Evolutionary conservation across 164 flowering plant genomes (phyloP).

Genomic region (Magnolia changhungtana): DNA sequence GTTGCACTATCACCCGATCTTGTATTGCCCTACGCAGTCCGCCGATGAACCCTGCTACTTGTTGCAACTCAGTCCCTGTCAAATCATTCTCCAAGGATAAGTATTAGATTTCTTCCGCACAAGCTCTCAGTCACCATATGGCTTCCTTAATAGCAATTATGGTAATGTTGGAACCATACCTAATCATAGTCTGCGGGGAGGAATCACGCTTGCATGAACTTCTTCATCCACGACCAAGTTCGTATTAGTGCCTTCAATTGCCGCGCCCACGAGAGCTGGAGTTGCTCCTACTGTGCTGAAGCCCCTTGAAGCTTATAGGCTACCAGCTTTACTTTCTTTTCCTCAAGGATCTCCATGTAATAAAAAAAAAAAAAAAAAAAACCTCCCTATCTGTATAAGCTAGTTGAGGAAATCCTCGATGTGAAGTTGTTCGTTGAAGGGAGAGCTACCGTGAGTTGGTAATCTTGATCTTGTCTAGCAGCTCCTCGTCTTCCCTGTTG

Average conservation of each 20-base stretch:
- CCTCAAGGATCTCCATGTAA: background rate
- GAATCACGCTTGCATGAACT: background rate
- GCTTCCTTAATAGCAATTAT: background rate
- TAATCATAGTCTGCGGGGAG: background rate
- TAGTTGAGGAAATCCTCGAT: background rate
- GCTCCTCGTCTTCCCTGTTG: background rate
- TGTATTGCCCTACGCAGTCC: background rate
- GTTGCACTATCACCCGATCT: background rate
- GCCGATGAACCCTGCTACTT: background rate
- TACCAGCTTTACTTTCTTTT: background rate
- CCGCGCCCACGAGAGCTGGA: background rate
- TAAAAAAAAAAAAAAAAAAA: background rate
- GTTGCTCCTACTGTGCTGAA: background rate
- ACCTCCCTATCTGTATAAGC: background rate
- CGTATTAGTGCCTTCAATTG: too few species aligned
- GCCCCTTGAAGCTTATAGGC: background rate
- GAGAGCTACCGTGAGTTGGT: background rate
- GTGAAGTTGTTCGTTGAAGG: background rate
- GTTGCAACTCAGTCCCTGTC: background rate
- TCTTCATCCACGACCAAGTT: too few species aligned
- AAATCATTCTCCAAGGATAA: background rate
- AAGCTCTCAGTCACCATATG: background rate
- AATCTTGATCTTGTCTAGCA: background rate
- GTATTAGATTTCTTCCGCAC: background rate
- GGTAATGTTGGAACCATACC: background rate